Percentiles rank a stretch among this genome's conserved stretches.
These are phyloP conservation scores for Nectriaceae sp. DNA, from an alignment of 2,329 filamentous ascomycete genomes.

Conservation along the genomic window DNA sequence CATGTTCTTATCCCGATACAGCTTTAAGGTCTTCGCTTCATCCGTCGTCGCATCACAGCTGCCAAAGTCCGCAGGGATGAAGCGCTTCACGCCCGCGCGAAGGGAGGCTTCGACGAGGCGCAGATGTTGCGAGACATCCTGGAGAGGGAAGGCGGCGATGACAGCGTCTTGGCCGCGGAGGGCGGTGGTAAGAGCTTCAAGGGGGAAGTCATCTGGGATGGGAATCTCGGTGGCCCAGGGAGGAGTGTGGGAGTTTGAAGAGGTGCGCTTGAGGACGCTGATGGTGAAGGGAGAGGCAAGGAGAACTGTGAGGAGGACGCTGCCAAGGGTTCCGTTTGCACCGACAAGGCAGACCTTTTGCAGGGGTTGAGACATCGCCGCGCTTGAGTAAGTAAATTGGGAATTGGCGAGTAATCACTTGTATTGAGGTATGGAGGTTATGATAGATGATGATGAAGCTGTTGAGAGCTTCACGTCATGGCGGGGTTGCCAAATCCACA, in stretches of 20 bases:
- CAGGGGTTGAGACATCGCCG: too few species aligned
- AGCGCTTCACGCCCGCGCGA: constrained; percentile 60
- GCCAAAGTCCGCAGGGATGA: constrained; percentile 62
- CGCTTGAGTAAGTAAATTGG: too few species aligned
- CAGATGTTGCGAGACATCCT: constrained; percentile 44
- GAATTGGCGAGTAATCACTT: too few species aligned
- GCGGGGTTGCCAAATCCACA: too few species aligned
- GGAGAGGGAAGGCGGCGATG: constrained; percentile 40
- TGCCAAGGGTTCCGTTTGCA: constrained; percentile 42
- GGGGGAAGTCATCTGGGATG: constrained; percentile 31
- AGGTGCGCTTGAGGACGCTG: constrained; percentile 54
- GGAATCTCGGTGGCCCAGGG: constrained; percentile 26
- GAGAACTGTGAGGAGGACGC: constrained; percentile 39
- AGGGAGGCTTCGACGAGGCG: constrained; percentile 60
- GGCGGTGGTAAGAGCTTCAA: constrained; percentile 44
- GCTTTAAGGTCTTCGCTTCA: constrained; percentile 34
- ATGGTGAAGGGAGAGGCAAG: constrained; percentile 47
- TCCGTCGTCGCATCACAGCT: constrained; percentile 38
- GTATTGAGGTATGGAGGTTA: too few species aligned
- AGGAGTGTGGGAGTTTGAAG: constrained; percentile 32
- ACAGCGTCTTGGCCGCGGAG: constrained; percentile 61
- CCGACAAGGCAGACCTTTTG: constrained; percentile 38
- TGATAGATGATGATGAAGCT: too few species aligned
- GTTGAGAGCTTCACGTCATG: too few species aligned
- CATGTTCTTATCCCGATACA: constrained; percentile 37